These are phyloP conservation scores for Serendipita vermifera DNA, from an alignment of 768 basidiomycete genomes.

Conservation along the genomic window DNA sequence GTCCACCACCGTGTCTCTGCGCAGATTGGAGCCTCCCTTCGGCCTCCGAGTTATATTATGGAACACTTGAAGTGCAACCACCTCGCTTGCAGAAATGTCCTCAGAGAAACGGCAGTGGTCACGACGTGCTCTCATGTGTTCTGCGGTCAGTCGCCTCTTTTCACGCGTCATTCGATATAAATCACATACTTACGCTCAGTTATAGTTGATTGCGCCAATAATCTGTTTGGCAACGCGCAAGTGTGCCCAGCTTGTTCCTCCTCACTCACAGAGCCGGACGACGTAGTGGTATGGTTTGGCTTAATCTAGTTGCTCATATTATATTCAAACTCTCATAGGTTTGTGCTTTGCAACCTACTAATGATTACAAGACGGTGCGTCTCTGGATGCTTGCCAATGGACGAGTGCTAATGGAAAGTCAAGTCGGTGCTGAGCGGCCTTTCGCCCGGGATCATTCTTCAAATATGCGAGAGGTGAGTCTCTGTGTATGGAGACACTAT, in stretches of 20 bases:
- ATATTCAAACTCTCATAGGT: constrained; percentile 34
- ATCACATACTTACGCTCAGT: too few relatives aligned
- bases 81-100: not conserved
- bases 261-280: not conserved
- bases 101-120: constrained; percentile 7
- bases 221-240: constrained; percentile 61
- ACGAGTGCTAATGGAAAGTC: not conserved
- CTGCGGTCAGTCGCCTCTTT: constrained; percentile 1
- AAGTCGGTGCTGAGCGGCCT: constrained; percentile 79
- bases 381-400: not conserved
- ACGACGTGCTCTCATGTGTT: constrained; percentile 2
- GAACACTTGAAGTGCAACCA: constrained; percentile 8
- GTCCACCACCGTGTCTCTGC: not conserved
- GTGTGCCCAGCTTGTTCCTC: constrained; percentile 55
- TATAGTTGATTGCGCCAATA: constrained; percentile 72
- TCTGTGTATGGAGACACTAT: not conserved
- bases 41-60: not conserved
- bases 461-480: constrained; percentile 65
- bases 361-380: constrained; percentile 79
- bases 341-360: constrained; percentile 71
- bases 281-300: constrained; percentile 10
- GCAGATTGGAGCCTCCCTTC: not conserved
- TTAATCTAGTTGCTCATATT: constrained; percentile 20
- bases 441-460: constrained; percentile 58
- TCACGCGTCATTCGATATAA: not conserved